Base-by-base conservation (phyloP, 805 yeast species). In the Dipodascus geniculatus region DNA sequence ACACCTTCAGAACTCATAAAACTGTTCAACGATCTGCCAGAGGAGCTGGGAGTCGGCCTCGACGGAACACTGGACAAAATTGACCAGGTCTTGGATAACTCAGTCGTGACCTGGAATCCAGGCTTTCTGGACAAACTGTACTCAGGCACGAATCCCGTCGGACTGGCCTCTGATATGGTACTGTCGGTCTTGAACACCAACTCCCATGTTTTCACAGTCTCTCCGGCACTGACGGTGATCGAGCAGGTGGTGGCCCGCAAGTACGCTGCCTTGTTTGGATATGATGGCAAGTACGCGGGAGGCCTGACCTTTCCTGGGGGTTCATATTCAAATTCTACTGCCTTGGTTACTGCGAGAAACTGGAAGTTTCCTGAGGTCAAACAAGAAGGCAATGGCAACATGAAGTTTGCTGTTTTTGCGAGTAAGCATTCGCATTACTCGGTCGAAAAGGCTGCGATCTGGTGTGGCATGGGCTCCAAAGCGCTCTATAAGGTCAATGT, bases 221-320 rank as follows among this genome's bases (percentile, higher is more conserved):
- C 91, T 2, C 96, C 96, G 0, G 85, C 85, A 1, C 70, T 87
- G 50, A 80, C 91, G 0, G 75, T 85, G 16, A 79, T 87, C 53
- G 96, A 87, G 64, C 83, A 83, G 67, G 74, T 73, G 55, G 81
- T 84, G 31, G 80, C 83, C 14, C 76, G 73, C 48, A 77, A 80
- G 53, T 87, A 87, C 63, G 95, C 95, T 2, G 63, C 68, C 48
- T 57, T 82, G 61, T 86, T 84, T 67, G 82, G 86, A 0, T 85
- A 75, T 60, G n/a, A 52, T 1, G 76, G 76, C 3, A 69, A 69
- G 2, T 70, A 72, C 31, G 78, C 90, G 48, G 96, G 95, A 23
- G 96, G 96, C 0, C 70, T 87, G 59, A 87, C 96, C 0, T 85
- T 87, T 64, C 77, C 88, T 20, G 96, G 96, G 19, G 96, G 96